phyloP scores from a whole-genome alignment of 2,329 filamentous ascomycete species.

The Colletotrichum sidae region DNA sequence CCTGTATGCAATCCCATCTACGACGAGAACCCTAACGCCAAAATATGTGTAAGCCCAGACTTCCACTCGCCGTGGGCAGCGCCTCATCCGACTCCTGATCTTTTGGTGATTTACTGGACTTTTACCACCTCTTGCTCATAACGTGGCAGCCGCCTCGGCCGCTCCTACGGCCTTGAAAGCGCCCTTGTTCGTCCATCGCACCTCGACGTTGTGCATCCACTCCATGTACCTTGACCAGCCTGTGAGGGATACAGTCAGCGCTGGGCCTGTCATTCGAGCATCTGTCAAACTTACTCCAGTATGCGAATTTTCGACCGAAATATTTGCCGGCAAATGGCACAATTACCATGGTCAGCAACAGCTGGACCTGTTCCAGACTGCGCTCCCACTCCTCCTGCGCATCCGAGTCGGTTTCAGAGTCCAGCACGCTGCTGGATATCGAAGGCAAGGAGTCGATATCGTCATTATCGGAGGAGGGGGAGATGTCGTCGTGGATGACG shows the following conservation, averaged over 20 bases:
- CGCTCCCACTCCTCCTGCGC: slow-evolving; percentile 96
- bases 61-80: no score
- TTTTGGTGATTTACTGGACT: no score
- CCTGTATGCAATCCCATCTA: no score
- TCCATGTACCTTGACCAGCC: slow-evolving; percentile 95
- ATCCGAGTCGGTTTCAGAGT: slow-evolving; percentile 76
- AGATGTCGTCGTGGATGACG: slow-evolving; percentile 59
- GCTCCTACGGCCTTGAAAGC: slow-evolving; percentile 73
- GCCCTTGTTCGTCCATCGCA: slow-evolving; percentile 72
- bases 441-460: slow-evolving; percentile 75
- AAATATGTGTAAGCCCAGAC: slow-evolving; percentile 17
- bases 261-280: background rate
- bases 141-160: slow-evolving; percentile 68
- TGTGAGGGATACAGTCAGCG: slow-evolving; percentile 49
- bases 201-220: slow-evolving; percentile 87
- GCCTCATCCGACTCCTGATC: no score
- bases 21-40: slow-evolving; percentile 22
- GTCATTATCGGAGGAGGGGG: slow-evolving; percentile 62
- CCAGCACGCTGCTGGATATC: slow-evolving; percentile 58
- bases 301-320: slow-evolving; percentile 92
- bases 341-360: slow-evolving; percentile 92
- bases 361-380: slow-evolving; percentile 91
- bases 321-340: slow-evolving; percentile 96
- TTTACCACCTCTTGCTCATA: slow-evolving; percentile 51
- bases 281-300: slow-evolving; percentile 79